These are phyloP conservation scores for Cyanodermella asteris DNA, from an alignment of 2,329 filamentous ascomycete genomes.

Conservation along the genomic window DNA sequence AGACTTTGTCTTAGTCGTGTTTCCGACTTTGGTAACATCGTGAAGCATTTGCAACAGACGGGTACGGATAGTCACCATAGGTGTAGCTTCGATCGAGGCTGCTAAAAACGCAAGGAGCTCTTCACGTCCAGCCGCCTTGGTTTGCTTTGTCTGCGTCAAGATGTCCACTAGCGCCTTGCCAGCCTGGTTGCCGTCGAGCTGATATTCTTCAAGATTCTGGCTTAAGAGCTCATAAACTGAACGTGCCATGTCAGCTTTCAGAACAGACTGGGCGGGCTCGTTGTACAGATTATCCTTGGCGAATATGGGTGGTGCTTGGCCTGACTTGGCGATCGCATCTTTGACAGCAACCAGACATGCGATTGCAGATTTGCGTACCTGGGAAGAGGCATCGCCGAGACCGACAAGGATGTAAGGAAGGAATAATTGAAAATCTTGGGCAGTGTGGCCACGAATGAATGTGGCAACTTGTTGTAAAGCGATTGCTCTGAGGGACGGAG, in stretches of 20 bases:
- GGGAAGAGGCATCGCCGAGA: constrained; percentile 52
- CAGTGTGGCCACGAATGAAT: too few species aligned
- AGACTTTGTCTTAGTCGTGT: constrained; percentile 50
- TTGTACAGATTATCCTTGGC: too few species aligned
- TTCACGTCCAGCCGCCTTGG: constrained; percentile 30
- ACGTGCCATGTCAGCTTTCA: too few species aligned
- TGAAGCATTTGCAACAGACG: constrained; percentile 51
- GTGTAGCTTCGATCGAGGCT: constrained; percentile 49
- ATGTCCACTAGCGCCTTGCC: constrained; percentile 37
- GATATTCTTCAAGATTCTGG: constrained; percentile 62
- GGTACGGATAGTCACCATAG: constrained; percentile 46
- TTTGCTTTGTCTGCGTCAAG: constrained; percentile 28
- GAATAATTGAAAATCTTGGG: constrained; percentile 58
- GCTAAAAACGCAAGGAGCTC: constrained; percentile 45
- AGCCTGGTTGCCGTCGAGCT: constrained; percentile 56
- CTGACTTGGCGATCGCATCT: too few species aligned
- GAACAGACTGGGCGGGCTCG: too few species aligned
- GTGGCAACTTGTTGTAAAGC: too few species aligned
- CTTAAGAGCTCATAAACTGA: constrained; percentile 46
- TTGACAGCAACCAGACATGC: too few species aligned
- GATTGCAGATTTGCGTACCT: constrained; percentile 54
- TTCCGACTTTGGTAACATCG: constrained; percentile 47
- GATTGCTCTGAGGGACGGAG: too few species aligned
- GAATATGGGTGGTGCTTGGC: too few species aligned
- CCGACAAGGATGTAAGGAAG: constrained; percentile 63